phyloP scores from a whole-genome alignment of 805 yeast genomes.

The Ogataea siamensis region DNA sequence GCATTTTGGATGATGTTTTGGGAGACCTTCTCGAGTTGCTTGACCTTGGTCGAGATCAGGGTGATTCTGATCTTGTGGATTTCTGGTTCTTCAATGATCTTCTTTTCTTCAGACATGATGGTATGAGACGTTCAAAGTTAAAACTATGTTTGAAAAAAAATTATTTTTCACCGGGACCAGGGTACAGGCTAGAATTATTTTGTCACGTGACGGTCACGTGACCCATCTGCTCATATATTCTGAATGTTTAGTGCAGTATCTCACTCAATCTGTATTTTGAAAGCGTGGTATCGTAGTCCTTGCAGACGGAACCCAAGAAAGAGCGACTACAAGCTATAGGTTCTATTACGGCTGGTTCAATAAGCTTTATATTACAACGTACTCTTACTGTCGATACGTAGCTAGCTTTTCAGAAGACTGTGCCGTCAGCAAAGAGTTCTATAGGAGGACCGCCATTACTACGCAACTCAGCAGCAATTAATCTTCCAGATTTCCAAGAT shows the following conservation, averaged over 20 bases:
- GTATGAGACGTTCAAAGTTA: constrained; percentile 37
- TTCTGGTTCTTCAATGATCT: constrained; percentile 75
- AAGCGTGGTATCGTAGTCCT: no score
- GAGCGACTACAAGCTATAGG: no score
- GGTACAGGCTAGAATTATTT: not conserved
- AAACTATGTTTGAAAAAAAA: constrained; percentile 7
- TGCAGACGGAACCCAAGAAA: no score
- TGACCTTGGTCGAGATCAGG: constrained; percentile 97
- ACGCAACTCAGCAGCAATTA: constrained; percentile 51
- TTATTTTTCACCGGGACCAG: constrained; percentile 1
- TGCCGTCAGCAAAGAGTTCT: constrained; percentile 60
- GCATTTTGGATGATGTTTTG: constrained; percentile 88
- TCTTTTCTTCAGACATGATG: constrained; percentile 79
- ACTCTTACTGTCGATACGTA: not conserved
- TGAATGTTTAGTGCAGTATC: no score
- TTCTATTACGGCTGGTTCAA: no score
- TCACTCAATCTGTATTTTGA: no score
- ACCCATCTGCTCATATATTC: no score
- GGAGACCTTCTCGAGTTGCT: constrained; percentile 96
- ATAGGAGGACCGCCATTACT: constrained; percentile 61
- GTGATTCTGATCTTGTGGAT: constrained; percentile 98
- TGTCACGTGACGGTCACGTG: constrained; percentile 16
- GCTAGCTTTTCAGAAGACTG: constrained; percentile 45
- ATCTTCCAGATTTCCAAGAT: constrained; percentile 65
- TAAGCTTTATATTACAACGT: no score